phyloP scores from a whole-genome alignment of 352 stramenopile genomes.

The Phytopythium oedochilum region DNA sequence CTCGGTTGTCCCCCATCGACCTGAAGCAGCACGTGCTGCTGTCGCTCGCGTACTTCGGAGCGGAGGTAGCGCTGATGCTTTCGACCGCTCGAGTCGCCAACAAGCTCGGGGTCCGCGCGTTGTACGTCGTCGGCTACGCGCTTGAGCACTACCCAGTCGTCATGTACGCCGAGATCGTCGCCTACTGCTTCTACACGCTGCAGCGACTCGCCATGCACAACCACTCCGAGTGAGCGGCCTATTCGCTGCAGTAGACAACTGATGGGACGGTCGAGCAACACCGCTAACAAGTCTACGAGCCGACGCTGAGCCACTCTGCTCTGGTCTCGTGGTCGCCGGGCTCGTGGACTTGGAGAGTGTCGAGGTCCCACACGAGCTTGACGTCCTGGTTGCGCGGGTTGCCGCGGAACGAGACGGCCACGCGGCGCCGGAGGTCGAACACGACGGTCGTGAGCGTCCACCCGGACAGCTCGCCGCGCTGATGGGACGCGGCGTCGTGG shows the following conservation, averaged over 20 bases:
- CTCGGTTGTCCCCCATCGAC: not conserved
- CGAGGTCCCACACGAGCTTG: slow-evolving; percentile 45
- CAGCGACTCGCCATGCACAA: not conserved
- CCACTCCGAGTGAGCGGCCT: too few species aligned
- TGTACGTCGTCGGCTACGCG: not conserved
- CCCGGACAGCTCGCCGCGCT: slow-evolving; percentile 50
- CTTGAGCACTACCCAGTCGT: not conserved
- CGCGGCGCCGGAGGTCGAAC: slow-evolving; percentile 44
- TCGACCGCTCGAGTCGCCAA: not conserved
- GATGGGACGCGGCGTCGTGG: slow-evolving; percentile 56
- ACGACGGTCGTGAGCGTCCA: slow-evolving; percentile 69
- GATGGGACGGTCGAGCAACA: too few species aligned
- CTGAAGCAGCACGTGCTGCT: not conserved
- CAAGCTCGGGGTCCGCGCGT: not conserved
- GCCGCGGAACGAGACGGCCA: slow-evolving; percentile 40
- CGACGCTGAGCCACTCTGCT: not conserved
- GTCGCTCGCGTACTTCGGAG: not conserved
- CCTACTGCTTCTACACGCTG: not conserved
- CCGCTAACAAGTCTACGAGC: too few species aligned
- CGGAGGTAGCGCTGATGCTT: not conserved
- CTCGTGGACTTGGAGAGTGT: slow-evolving; percentile 13
- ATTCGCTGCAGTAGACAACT: too few species aligned
- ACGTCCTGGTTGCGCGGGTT: slow-evolving; percentile 30
- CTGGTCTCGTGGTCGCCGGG: not conserved
- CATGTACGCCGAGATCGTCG: not conserved